Evolutionary conservation across 768 basidiomycete genomes (phyloP).

Genomic region (Boletus speciosus): DNA sequence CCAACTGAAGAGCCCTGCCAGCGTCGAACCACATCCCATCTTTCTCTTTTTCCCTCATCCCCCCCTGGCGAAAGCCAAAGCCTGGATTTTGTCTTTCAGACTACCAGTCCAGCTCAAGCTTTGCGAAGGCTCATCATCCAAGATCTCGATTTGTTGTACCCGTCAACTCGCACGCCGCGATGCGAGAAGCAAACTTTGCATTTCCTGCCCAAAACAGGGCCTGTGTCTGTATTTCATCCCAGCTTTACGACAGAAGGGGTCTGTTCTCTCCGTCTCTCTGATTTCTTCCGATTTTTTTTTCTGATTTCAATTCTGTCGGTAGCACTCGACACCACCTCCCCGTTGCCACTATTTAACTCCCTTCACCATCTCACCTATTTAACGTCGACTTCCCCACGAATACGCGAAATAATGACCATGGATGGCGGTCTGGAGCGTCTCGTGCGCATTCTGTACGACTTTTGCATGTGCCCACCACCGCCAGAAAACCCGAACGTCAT

Average conservation of each 20-base stretch:
- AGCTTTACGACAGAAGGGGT: conserved; percentile 95
- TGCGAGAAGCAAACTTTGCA: conserved; percentile 95
- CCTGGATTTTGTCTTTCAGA: not conserved
- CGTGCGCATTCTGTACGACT: conserved; percentile 86
- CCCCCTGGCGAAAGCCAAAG: not conserved
- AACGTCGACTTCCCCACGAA: conserved; percentile 94
- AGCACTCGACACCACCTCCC: conserved; percentile 54
- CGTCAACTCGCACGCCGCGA: conserved; percentile 33
- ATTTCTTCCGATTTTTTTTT: not conserved
- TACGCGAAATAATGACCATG: conserved; percentile 97
- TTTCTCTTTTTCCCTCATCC: conserved; percentile 8
- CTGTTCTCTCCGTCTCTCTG: conserved; percentile 25
- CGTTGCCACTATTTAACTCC: conserved; percentile 83
- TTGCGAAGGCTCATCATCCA: conserved; percentile 2
- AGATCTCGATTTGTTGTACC: conserved; percentile 19
- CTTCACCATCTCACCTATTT: conserved; percentile 94
- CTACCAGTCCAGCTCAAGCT: not conserved
- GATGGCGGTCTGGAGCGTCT: conserved; percentile 97
- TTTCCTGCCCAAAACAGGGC: conserved; percentile 95
- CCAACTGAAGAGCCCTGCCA: conserved; percentile 20
- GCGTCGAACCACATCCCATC: conserved; percentile 15
- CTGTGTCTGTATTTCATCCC: conserved; percentile 89
- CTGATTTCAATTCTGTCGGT: conserved; percentile 7
- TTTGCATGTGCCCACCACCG: conserved; percentile 78
- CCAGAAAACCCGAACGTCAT: conserved; percentile 74